phyloP scores from a whole-genome alignment of 768 basidiomycete genomes.

The Naganishia vishniacii region DNA sequence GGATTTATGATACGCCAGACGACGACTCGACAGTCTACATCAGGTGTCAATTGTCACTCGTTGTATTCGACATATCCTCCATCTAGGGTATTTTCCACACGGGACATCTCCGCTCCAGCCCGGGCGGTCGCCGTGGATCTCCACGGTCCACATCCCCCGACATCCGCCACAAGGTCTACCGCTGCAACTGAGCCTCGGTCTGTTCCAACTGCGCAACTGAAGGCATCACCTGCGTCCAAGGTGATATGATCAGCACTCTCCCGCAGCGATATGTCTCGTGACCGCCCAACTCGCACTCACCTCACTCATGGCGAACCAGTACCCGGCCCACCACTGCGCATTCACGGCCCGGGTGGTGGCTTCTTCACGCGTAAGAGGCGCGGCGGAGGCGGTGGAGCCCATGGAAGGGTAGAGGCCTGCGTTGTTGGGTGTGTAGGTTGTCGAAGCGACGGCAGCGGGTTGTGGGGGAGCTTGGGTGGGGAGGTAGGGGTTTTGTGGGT shows the following conservation, averaged over 20 bases:
- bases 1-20: no score
- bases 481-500: neutral
- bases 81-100: no score
- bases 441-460: no score
- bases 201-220: slow-evolving; percentile 6
- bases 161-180: no score
- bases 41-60: no score
- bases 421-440: slow-evolving; percentile 7
- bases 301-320: slow-evolving; percentile 45
- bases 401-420: slow-evolving; percentile 19
- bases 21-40: no score
- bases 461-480: neutral
- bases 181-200: slow-evolving; percentile 12
- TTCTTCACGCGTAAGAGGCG: slow-evolving; percentile 28
- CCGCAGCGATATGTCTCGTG: neutral
- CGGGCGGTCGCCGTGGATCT: no score
- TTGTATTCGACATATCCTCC: no score
- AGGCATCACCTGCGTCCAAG: slow-evolving; percentile 11
- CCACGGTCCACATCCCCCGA: no score
- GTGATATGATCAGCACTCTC: neutral
- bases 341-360: slow-evolving; percentile 42
- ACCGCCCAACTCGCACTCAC: neutral
- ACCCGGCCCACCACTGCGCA: slow-evolving; percentile 47
- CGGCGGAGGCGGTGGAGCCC: slow-evolving; percentile 10
- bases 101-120: no score